Conservation (phyloP, 805 yeast species). For the Vanderwaltozyma verrucispora region DNA sequence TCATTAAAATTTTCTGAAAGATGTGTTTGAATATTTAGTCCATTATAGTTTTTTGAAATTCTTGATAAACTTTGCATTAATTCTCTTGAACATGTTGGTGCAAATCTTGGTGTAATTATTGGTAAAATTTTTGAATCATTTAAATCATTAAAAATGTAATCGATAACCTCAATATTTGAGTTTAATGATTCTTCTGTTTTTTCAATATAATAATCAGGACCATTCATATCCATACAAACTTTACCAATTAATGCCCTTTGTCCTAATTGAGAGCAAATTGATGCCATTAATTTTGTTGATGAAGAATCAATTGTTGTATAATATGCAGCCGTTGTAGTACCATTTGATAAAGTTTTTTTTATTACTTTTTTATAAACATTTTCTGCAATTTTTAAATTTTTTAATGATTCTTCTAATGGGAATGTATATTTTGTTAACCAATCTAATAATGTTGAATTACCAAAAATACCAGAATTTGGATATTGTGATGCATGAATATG, state of each 20-base stretch:
- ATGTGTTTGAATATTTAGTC: constrained; percentile 77
- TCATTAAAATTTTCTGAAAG: constrained; percentile 74
- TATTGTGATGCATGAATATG: constrained; percentile 82
- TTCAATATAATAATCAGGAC: constrained; percentile 64
- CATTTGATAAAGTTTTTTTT: constrained; percentile 57
- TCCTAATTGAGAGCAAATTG: constrained; percentile 51
- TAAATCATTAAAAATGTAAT: constrained; percentile 48
- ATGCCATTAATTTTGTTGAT: constrained; percentile 70
- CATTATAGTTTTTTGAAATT: constrained; percentile 31
- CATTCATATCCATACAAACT: constrained; percentile 84
- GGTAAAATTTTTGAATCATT: constrained; percentile 48
- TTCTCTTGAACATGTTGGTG: constrained; percentile 69
- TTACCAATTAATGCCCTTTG: constrained; percentile 89
- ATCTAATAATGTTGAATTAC: constrained; percentile 72
- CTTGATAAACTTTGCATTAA: constrained; percentile 56
- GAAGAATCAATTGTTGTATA: constrained; percentile 79
- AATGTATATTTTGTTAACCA: constrained; percentile 87
- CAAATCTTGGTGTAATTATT: constrained; percentile 86
- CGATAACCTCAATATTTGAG: constrained; percentile 46
- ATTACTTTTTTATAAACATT: constrained; percentile 59
- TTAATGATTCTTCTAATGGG: constrained; percentile 69
- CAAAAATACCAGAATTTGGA: constrained; percentile 76
- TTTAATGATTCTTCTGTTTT: constrained; percentile 42
- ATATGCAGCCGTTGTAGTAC: constrained; percentile 89
- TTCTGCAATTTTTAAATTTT: constrained; percentile 42